phyloP scores from a whole-genome alignment of 768 basidiomycete genomes.

The Auricularia heimuer region DNA sequence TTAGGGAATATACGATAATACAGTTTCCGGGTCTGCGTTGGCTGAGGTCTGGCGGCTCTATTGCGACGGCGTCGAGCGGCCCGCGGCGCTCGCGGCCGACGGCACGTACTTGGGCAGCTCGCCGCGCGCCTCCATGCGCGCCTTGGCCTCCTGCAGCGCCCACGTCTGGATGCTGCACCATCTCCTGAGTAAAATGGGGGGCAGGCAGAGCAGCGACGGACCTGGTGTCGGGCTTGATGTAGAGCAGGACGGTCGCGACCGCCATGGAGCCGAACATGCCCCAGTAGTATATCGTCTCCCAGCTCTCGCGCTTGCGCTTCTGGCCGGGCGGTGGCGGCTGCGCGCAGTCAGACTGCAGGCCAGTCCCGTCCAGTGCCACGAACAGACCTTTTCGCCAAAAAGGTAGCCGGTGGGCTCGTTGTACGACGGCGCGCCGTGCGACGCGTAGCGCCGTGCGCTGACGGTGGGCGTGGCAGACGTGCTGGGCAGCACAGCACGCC shows the following conservation, averaged over 20 bases:
- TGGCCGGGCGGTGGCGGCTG: slow-evolving; percentile 72
- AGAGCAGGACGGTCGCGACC: slow-evolving; percentile 62
- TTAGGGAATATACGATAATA: not conserved
- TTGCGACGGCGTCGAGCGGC: not conserved
- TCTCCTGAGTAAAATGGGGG: not conserved
- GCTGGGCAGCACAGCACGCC: not conserved
- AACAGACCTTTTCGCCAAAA: slow-evolving; percentile 81
- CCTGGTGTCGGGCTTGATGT: slow-evolving; percentile 94
- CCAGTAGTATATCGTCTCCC: slow-evolving; percentile 85
- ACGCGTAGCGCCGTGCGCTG: slow-evolving; percentile 6
- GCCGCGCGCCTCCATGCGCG: slow-evolving; percentile 84
- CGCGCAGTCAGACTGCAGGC: not conserved
- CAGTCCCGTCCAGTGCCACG: not conserved
- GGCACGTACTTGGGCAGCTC: slow-evolving; percentile 81
- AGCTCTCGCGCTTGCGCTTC: slow-evolving; percentile 79
- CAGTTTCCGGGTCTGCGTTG: not conserved
- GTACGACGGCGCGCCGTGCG: slow-evolving; percentile 59
- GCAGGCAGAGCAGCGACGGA: slow-evolving; percentile 27
- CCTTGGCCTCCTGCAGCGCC: slow-evolving; percentile 85
- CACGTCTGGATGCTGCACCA: slow-evolving; percentile 73
- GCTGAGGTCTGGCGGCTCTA: too few relatives aligned
- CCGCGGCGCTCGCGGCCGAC: slow-evolving; percentile 16
- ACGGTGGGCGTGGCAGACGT: not conserved
- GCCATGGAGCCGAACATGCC: slow-evolving; percentile 88
- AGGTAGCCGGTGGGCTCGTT: slow-evolving; percentile 84